Evolutionary conservation across 2,329 filamentous ascomycete species (phyloP).

Genomic region (Reticulascus tulasneorum): DNA sequence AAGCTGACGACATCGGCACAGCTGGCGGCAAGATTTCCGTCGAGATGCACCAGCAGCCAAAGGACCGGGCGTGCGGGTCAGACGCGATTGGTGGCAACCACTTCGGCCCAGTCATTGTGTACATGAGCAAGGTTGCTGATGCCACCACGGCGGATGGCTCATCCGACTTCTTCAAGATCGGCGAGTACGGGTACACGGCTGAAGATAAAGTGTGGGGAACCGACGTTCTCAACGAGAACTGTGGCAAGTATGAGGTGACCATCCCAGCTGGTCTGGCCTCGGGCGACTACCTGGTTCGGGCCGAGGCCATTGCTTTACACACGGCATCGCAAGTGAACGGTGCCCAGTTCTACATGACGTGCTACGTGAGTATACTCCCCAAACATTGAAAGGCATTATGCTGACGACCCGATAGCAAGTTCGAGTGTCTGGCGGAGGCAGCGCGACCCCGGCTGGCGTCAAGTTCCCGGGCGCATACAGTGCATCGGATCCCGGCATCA

Average conservation of each 20-base stretch:
- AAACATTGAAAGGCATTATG: not conserved
- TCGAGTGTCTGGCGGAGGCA: conserved; percentile 18
- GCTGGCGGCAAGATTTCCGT: conserved; percentile 34
- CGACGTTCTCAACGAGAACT: conserved; percentile 7
- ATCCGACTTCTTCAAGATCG: conserved; percentile 48
- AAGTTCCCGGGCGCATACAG: conserved; percentile 6
- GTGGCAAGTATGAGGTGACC: not conserved
- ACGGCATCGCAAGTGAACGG: conserved; percentile 23
- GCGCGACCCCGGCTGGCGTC: conserved; percentile 17
- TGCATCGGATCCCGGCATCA: conserved; percentile 38
- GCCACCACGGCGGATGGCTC: conserved; percentile 38
- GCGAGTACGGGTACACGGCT: conserved; percentile 29
- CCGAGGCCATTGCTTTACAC: conserved; percentile 42
- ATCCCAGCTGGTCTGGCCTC: conserved; percentile 35
- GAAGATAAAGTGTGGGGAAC: conserved; percentile 1
- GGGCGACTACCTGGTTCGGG: conserved; percentile 39
- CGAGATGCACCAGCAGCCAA: conserved; percentile 39
- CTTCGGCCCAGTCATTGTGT: conserved; percentile 44
- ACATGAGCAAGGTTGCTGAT: conserved; percentile 43
- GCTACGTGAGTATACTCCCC: conserved; percentile 18
- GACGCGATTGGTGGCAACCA: conserved; percentile 50
- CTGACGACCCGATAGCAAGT: conserved; percentile 11
- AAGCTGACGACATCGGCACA: conserved; percentile 1
- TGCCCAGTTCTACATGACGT: conserved; percentile 12
- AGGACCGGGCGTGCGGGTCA: conserved; percentile 35